These are phyloP conservation scores for Inga leiocalycina DNA, from an alignment of 306 rosid species.

Conservation along the genomic window DNA sequence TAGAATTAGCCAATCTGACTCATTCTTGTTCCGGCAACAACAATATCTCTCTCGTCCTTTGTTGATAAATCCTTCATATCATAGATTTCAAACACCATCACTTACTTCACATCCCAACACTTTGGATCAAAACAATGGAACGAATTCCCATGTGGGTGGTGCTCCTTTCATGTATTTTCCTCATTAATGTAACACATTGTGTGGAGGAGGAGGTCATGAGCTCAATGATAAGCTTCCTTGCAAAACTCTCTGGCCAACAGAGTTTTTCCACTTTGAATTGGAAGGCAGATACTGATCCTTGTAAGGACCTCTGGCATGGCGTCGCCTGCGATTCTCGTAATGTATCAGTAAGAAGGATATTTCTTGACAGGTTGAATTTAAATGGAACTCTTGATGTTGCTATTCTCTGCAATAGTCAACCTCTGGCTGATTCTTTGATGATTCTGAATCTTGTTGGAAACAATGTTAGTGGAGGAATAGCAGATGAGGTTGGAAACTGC, in stretches of 20 bases:
- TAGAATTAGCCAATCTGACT: conserved; percentile 51
- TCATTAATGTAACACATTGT: conserved; percentile 40
- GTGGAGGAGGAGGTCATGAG: conserved; percentile 55
- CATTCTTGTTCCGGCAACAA: conserved; percentile 40
- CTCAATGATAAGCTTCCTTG: conserved; percentile 56
- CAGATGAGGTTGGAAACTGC: conserved; percentile 52
- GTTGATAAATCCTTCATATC: conserved; percentile 17
- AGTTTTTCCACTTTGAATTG: conserved; percentile 39
- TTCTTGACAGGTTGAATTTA: conserved; percentile 45
- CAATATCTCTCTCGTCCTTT: background rate
- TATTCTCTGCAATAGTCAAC: conserved; percentile 49
- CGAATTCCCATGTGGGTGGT: conserved; percentile 38
- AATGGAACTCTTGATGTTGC: conserved; percentile 56
- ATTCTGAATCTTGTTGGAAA: conserved; percentile 53
- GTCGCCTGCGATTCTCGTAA: conserved; percentile 51
- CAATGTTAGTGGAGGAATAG: conserved; percentile 54
- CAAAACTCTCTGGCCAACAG: conserved; percentile 43
- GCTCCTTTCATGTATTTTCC: conserved; percentile 42
- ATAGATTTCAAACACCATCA: background rate
- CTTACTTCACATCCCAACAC: background rate
- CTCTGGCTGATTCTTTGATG: conserved; percentile 58
- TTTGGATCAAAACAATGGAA: conserved; percentile 46
- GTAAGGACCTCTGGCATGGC: conserved; percentile 60
- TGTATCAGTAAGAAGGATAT: conserved; percentile 35
- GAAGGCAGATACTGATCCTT: conserved; percentile 68